Base-by-base conservation (phyloP, 2,329 filamentous ascomycete species). In the Aaosphaeria arxii region DNA sequence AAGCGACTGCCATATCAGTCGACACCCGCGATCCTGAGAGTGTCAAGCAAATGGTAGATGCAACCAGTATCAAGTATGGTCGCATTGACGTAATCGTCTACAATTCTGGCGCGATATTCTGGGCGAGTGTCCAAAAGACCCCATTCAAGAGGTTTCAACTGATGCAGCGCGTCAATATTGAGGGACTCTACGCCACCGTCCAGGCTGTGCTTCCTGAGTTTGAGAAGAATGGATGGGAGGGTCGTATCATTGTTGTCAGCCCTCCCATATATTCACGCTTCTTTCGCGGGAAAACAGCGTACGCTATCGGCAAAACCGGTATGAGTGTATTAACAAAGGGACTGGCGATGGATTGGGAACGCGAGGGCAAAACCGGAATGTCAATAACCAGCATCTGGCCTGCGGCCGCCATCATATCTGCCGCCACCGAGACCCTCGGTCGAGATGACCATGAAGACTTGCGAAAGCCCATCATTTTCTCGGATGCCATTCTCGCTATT, bases 201-300 rank as follows among this genome's bases (percentile, higher is more conserved):
- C 86, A 91, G 59, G 84, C 84, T 5, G 72, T 77, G 2, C 75
- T 94, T 17, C 88, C 89, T 2, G 76, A 85, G 50, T 84, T 92
- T 50, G 70, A 71, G 47, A 71, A 75, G 42, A 76, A 74, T 51
- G 73, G 60, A 0, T 79, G 76, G 71, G 77, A 74, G 29, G 87
- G 84, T 0, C 72, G 89, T 29, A 82, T 95, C 52, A 74, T 95
- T 41, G 87, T 94, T 46, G 86, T 95, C 46, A 88, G 84, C 61
- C 90, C 90, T 28, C 89, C 89, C 1, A 91, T 95, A 48, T 95
- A 95, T 70, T 87, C 83, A 53, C 79, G 90, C 30, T 95, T 95
- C 70, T 91, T 94, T 68, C 74, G 87, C 24, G 90, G 89, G 7
- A 95, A 95, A 78, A 88, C 89, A 1, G 88, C 87, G 11, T 95